These are phyloP conservation scores for Thielaviopsis euricoi DNA, from an alignment of 2,329 filamentous ascomycete genomes.

Conservation along the genomic window DNA sequence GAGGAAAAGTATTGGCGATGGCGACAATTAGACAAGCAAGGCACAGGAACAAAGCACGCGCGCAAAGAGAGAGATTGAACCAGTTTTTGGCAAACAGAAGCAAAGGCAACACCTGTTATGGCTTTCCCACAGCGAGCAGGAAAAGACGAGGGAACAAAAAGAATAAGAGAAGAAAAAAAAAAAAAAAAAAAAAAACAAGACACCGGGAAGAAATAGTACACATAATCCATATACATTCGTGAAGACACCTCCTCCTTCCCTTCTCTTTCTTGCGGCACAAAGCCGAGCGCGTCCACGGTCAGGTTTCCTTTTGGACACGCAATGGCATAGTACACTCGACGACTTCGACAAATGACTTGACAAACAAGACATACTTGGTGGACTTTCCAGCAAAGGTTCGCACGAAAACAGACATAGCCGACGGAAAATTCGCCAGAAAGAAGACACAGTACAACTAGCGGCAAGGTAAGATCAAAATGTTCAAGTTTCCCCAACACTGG, in stretches of 20 bases:
- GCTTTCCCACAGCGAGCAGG: background rate
- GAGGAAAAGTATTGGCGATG: background rate
- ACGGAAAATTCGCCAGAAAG: background rate
- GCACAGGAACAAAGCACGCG: background rate
- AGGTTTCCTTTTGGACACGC: background rate
- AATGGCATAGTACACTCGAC: background rate
- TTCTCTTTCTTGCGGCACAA: conserved; percentile 5
- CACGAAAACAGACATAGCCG: background rate
- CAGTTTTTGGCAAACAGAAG: too few species aligned
- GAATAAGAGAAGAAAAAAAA: background rate
- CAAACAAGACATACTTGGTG: background rate
- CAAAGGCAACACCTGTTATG: too few species aligned
- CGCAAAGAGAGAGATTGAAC: background rate
- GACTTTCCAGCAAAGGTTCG: background rate
- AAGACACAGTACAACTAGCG: background rate
- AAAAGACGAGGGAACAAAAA: background rate
- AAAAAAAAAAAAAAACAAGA: background rate
- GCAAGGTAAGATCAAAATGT: background rate
- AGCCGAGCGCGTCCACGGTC: background rate
- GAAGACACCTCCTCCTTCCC: conserved; percentile 1
- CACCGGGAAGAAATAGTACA: conserved; percentile 5
- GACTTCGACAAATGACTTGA: background rate
- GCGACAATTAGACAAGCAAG: background rate
- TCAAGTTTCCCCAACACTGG: background rate
- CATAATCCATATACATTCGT: conserved; percentile 12